Conservation (phyloP, 2,329 filamentous ascomycete genomes). For the Sporothrix humicola region DNA sequence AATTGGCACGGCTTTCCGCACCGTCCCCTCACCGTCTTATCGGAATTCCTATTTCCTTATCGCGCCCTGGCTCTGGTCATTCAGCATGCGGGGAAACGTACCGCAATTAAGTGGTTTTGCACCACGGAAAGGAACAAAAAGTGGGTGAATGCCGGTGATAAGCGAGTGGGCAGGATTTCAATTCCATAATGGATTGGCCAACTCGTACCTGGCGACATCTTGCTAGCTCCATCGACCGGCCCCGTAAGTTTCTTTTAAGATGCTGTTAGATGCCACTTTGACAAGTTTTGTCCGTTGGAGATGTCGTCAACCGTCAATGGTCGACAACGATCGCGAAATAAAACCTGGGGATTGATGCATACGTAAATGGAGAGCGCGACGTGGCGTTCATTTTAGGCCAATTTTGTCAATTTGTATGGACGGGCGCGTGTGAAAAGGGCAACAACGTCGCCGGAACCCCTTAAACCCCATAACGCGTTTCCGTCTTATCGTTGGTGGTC, state of each 20-base stretch:
- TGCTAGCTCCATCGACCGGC: neutral
- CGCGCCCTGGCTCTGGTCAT: neutral
- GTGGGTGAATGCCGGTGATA: conserved; percentile 12
- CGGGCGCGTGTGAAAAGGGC: conserved; percentile 9
- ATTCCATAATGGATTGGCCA: conserved; percentile 12
- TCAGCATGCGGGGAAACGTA: conserved; percentile 3
- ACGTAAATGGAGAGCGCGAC: conserved; percentile 28
- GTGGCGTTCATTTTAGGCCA: conserved; percentile 31
- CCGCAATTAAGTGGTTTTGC: neutral
- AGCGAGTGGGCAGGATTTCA: neutral
- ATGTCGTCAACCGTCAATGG: neutral
- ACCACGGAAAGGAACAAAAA: too few relatives aligned
- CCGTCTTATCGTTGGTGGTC: neutral
- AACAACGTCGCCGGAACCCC: neutral
- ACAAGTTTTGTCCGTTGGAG: neutral
- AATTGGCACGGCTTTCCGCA: neutral
- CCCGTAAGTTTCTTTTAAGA: neutral
- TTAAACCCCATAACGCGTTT: neutral
- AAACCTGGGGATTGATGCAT: conserved; percentile 22
- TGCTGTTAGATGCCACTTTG: neutral
- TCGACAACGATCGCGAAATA: neutral
- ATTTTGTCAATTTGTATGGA: neutral
- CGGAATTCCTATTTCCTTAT: conserved; percentile 1
- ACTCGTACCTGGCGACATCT: conserved; percentile 13
- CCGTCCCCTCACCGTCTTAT: neutral